A percentile compares a stretch with the other conserved stretches of the same genome.
Evolutionary conservation across 352 stramenopile genomes (phyloP).

Genomic region (Lagenidium giganteum): DNA sequence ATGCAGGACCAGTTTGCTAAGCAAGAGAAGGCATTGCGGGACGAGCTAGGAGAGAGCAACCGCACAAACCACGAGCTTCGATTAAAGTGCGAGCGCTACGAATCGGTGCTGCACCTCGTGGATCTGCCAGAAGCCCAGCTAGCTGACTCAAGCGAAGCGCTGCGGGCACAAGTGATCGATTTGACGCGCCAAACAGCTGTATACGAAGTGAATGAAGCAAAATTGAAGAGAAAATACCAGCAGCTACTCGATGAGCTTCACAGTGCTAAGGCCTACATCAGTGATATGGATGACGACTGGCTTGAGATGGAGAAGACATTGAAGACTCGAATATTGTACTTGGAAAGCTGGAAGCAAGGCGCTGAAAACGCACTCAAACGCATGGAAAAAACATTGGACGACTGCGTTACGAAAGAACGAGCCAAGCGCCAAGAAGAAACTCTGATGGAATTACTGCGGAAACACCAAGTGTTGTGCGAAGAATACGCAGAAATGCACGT

Average conservation of each 20-base stretch:
- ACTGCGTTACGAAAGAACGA: constrained; percentile 48
- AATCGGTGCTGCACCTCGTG: constrained; percentile 43
- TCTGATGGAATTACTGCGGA: constrained; percentile 24
- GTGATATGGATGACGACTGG: constrained; percentile 62
- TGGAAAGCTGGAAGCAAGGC: constrained; percentile 88
- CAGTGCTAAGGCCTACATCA: constrained; percentile 22
- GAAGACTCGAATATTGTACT: constrained; percentile 85
- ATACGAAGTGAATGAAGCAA: constrained; percentile 81
- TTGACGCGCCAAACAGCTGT: constrained; percentile 68
- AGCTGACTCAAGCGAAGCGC: too few relatives aligned
- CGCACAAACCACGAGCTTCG: constrained; percentile 35
- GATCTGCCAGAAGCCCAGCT: constrained; percentile 10
- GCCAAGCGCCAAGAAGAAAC: constrained; percentile 34
- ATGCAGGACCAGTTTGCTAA: constrained; percentile 40
- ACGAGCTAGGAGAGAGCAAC: constrained; percentile 32
- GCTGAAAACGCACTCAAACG: constrained; percentile 56
- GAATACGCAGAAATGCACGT: constrained; percentile 37
- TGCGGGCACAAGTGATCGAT: constrained; percentile 51
- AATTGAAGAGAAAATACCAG: constrained; percentile 60
- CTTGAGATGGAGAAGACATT: constrained; percentile 85
- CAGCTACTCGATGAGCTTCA: constrained; percentile 43
- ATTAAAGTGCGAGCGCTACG: constrained; percentile 47
- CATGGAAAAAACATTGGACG: constrained; percentile 55
- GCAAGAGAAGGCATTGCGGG: constrained; percentile 27
- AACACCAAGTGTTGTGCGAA: constrained; percentile 35